Evolutionary conservation across 768 basidiomycete genomes (phyloP), one percentile per base, ranked within the genome.

Genomic region (Porpolomopsis calyptriformis): DNA sequence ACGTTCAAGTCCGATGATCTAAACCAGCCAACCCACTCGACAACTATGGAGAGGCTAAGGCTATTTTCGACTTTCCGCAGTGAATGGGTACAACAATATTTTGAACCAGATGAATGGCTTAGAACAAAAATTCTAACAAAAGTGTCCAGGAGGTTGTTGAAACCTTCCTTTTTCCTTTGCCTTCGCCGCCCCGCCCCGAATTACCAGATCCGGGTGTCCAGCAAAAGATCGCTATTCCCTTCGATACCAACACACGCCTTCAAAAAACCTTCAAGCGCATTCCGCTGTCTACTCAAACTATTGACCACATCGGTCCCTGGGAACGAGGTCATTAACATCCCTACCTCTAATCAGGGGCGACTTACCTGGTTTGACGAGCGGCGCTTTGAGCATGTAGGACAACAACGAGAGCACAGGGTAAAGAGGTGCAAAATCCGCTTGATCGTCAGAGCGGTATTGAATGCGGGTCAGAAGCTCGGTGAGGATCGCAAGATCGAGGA

Each of bases 371-470:
- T 93, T 93, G 67, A 93, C 91, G 58, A 93, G 78, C n/a, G 91
- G 90, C 0, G 91, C 92, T 74, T 96, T 96, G 68, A 94, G 81
- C 91, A 97, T 94, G 75, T 93, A 97, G 35, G 82, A 86, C 46
- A 97, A 74, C 51, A 97, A 77, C 33, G 91, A 94, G 45, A 99
- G 72, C 48, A 99, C 86, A 2, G 86, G 76, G 75, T 99, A 89
- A 16, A 98, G 70, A 0, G 85, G 83, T 50, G 79, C 68, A 68
- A 89, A 96, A 27, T 89, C 84, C 51, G 62, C 53, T 62, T 60
- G 0, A 56, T 51, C 12, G 65, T 57, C 49, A 61, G 57, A 54
- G 78, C 89, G 85, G 71, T 96, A 99, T 63, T 84, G 71, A 63
- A 98, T 74, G 49, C 94, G 92, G 34, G 92, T 92, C 49, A 98